Evolutionary conservation across 495 filamentous ascomycete genomes (phyloP).

Genomic region (Penicillium angulare): DNA sequence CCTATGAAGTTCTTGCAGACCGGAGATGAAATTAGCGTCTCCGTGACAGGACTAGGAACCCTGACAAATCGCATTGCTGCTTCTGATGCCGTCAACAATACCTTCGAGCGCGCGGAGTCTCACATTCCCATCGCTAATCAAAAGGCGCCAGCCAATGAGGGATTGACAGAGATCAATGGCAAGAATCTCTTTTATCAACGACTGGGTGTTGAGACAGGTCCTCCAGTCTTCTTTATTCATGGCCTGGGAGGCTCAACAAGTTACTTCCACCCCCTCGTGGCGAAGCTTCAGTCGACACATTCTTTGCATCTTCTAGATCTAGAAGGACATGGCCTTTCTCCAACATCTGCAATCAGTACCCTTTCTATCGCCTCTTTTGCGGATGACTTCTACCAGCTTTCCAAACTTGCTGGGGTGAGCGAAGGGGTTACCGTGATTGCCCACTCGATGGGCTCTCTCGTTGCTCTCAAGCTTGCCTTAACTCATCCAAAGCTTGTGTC

Average conservation of each 20-base stretch:
- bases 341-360: conserved; percentile 34
- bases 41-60: conserved; percentile 35
- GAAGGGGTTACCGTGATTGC: conserved; percentile 35
- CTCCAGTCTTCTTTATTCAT: conserved; percentile 50
- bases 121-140: conserved; percentile 13
- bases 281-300: conserved; percentile 23
- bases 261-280: conserved; percentile 43
- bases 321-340: conserved; percentile 56
- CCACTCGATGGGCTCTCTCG: conserved; percentile 46
- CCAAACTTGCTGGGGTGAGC: conserved; percentile 14
- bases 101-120: conserved; percentile 1
- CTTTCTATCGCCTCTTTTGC: conserved; percentile 39
- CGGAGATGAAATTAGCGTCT: conserved; percentile 51
- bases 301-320: conserved; percentile 46
- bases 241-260: conserved; percentile 45
- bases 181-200: conserved; percentile 41
- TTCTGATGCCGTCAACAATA: conserved; percentile 10
- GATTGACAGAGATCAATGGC: conserved; percentile 42
- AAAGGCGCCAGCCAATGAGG: conserved; percentile 10
- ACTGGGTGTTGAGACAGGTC: conserved; percentile 17
- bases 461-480: conserved; percentile 41
- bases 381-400: conserved; percentile 39
- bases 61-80: conserved; percentile 42
- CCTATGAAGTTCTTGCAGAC: conserved; percentile 47
- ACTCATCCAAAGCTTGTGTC: conserved; percentile 34